Evolutionary conservation across 352 stramenopile genomes (phyloP).

Genomic region (Peronospora destructor): DNA sequence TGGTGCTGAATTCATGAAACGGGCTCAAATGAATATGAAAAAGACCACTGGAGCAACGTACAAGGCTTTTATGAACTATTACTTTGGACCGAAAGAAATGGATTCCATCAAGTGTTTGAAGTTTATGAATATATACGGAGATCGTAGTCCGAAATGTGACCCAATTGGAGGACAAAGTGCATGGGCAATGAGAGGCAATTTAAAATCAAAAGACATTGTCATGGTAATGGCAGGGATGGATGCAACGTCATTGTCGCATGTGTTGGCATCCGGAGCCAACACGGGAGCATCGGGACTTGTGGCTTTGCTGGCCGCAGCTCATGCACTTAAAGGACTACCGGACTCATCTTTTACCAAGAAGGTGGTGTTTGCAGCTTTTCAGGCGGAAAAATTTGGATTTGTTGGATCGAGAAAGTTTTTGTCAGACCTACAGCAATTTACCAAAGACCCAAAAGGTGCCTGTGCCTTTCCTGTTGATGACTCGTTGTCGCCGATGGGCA

Average conservation of each 20-base stretch:
- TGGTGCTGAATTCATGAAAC: constrained; percentile 39
- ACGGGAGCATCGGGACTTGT: constrained; percentile 65
- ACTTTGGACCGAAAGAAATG: constrained; percentile 72
- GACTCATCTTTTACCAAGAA: constrained; percentile 61
- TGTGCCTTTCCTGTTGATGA: constrained; percentile 41
- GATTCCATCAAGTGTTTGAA: constrained; percentile 61
- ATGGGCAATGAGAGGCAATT: constrained; percentile 56
- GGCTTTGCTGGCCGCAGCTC: constrained; percentile 59
- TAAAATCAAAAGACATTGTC: constrained; percentile 43
- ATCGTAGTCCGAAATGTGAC: constrained; percentile 59
- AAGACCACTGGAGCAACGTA: constrained; percentile 42
- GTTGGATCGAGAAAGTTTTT: constrained; percentile 76
- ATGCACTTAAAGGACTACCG: constrained; percentile 60
- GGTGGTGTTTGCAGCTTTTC: constrained; percentile 78
- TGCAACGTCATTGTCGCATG: constrained; percentile 58
- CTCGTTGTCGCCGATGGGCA: constrained; percentile 47
- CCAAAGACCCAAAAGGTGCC: constrained; percentile 35
- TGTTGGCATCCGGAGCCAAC: constrained; percentile 65
- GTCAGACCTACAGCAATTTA: constrained; percentile 51
- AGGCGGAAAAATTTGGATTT: constrained; percentile 78
- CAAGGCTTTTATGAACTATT: constrained; percentile 78
- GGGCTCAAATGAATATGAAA: constrained; percentile 55
- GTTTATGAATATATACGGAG: constrained; percentile 71
- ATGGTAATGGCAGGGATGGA: constrained; percentile 80
- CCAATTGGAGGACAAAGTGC: constrained; percentile 74